A percentile compares a stretch with the other conserved stretches of the same genome.
Evolutionary conservation across 139 green algal species (phyloP).

Genomic region (Coccomyxa sp.): DNA sequence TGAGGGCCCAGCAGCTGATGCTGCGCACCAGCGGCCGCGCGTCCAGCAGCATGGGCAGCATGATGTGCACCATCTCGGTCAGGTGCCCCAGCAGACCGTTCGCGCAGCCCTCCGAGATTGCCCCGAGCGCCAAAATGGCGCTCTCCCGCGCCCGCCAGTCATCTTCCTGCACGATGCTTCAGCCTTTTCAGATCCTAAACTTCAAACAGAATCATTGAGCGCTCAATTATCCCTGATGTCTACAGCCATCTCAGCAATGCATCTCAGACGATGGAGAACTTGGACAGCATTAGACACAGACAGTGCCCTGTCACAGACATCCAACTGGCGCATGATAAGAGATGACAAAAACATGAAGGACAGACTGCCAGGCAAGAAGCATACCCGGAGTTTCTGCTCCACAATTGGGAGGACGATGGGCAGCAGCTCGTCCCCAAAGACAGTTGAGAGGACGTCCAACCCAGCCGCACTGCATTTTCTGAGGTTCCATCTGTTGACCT

Average conservation of each 20-base stretch:
- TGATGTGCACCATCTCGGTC: conserved; percentile 67
- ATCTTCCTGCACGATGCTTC: conserved; percentile 14
- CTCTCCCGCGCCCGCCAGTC: conserved; percentile 75
- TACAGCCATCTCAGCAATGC: too few relatives aligned
- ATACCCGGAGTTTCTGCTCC: conserved; percentile 59
- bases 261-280: too few relatives aligned
- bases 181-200: not conserved
- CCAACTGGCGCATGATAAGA: too few relatives aligned
- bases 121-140: conserved; percentile 89
- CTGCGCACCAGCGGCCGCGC: conserved; percentile 76
- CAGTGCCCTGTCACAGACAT: too few relatives aligned
- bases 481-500: conserved; percentile 78
- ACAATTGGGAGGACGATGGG: conserved; percentile 89
- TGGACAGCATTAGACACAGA: too few relatives aligned
- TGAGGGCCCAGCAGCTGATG: conserved; percentile 91
- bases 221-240: too few relatives aligned
- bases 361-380: too few relatives aligned
- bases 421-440: conserved; percentile 84
- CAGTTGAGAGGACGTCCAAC: conserved; percentile 81
- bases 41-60: conserved; percentile 75
- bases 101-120: conserved; percentile 84
- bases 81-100: conserved; percentile 69
- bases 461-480: conserved; percentile 82
- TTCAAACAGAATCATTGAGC: too few relatives aligned
- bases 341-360: too few relatives aligned